Percentiles rank a stretch among this genome's conserved stretches.
These are phyloP conservation scores for Sporodiniella umbellata DNA, from an alignment of 371 early-diverging fungal genomes.

Conservation along the genomic window DNA sequence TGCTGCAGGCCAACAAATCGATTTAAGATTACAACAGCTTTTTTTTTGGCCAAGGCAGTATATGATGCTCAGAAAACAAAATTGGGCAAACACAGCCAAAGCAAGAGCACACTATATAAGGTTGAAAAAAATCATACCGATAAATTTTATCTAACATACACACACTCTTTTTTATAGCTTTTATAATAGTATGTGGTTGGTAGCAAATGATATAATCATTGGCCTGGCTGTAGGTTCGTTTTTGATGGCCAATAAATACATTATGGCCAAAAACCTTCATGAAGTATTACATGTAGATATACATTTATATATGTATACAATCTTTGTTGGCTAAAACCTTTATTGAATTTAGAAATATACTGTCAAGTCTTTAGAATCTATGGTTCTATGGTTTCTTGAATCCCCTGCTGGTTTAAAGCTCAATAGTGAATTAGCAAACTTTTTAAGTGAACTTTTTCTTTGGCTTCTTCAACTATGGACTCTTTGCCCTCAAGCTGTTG, in stretches of 20 bases:
- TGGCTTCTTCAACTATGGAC: conserved; percentile 91
- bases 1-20: conserved; percentile 74
- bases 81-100: conserved; percentile 64
- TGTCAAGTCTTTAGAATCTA: conserved; percentile 62
- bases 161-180: conserved; percentile 51
- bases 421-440: conserved; percentile 83
- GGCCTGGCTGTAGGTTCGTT: conserved; percentile 81
- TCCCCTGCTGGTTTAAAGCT: conserved; percentile 97
- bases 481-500: conserved; percentile 51
- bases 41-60: conserved; percentile 86
- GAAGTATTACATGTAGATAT: conserved; percentile 51
- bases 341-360: conserved; percentile 49
- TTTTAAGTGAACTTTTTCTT: conserved; percentile 92
- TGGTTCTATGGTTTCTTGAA: conserved; percentile 88
- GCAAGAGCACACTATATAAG: conserved; percentile 82
- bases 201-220: conserved; percentile 88
- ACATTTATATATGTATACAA: background rate
- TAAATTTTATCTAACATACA: background rate
- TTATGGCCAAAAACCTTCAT: conserved; percentile 56
- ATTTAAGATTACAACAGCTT: conserved; percentile 74
- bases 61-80: conserved; percentile 53
- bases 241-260: conserved; percentile 58
- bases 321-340: too few species aligned
- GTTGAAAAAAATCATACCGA: conserved; percentile 23
- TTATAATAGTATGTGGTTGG: conserved; percentile 94